Conservation (phyloP, 2,329 filamentous ascomycete genomes). For the Elsinoe perseae region DNA sequence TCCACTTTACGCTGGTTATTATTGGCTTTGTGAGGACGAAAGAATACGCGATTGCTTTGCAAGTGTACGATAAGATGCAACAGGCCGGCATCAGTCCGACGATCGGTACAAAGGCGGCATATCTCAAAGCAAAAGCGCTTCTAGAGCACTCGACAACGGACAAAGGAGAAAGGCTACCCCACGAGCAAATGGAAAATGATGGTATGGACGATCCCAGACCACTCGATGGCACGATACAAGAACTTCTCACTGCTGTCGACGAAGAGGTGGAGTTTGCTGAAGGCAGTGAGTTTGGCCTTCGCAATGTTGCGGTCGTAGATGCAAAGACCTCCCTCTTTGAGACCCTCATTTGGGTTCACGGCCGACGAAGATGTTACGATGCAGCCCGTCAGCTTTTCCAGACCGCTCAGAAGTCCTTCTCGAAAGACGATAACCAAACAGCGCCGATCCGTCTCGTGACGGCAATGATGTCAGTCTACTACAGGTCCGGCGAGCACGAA, state of each 20-base stretch:
- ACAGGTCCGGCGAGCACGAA: conserved; percentile 49
- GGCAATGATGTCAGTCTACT: conserved; percentile 61
- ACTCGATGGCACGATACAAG: conserved; percentile 33
- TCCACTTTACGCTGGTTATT: conserved; percentile 49
- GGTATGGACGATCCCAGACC: conserved; percentile 30
- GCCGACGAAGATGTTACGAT: conserved; percentile 37
- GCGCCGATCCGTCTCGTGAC: conserved; percentile 51
- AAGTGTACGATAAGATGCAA: conserved; percentile 42
- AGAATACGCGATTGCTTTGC: conserved; percentile 41
- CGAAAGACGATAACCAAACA: conserved; percentile 18
- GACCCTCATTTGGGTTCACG: conserved; percentile 48
- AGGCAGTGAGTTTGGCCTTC: conserved; percentile 3
- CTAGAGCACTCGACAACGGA: conserved; percentile 20
- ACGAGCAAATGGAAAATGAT: conserved; percentile 31
- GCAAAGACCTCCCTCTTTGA: conserved; percentile 8
- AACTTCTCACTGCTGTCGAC: conserved; percentile 22
- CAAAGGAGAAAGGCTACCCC: not conserved
- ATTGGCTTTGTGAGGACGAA: conserved; percentile 39
- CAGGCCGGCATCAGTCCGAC: conserved; percentile 33
- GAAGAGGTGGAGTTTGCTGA: conserved; percentile 21
- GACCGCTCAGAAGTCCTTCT: conserved; percentile 32
- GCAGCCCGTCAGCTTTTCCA: conserved; percentile 49
- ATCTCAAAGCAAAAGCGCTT: conserved; percentile 30
- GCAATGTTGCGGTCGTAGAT: not conserved
- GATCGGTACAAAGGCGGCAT: conserved; percentile 38